Evolutionary conservation across 192 early-diverging fungal genomes (phyloP), one percentile per base, ranked within the genome.

Genomic region (Coemansia sp.): DNA sequence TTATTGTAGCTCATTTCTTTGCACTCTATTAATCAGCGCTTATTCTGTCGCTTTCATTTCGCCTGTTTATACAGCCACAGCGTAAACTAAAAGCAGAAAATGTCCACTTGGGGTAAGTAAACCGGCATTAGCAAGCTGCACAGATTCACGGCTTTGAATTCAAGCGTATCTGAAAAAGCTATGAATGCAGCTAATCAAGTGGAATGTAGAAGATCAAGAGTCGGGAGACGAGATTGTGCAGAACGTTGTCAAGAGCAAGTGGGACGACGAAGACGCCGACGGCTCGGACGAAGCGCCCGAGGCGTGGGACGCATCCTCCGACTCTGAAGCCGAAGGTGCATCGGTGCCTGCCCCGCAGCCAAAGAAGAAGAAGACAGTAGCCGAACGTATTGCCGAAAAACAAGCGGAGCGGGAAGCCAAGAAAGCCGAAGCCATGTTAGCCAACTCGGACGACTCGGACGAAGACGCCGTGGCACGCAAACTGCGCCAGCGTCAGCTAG

Each of bases 241-340:
- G 29, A 59, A 39, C 17, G 67, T 63, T 6, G 54, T 55, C 23
- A 69, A 67, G 51, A 76, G 69, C 64, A 79, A 85, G 69, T 82
- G 87, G 76, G 88, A 82, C 67, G 77, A 75, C 24, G 88, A 88
- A 52, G 88, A 91, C 60, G 87, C 89, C 38, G 87, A 87, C 65
- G 79, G 74, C 47, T 80, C 85, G 24, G 84, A 83, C 37, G 79
- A 83, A 22, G 75, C 85, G 22, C 83, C 79, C 69, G 89, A 89
- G 57, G 74, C 82, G 57, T 89, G 86, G 85, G 85, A 87, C 50
- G 85, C 85, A 6, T 85, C 84, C 21, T 85, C 86, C 15, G 81
- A 60, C 22, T 57, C 62, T 4, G 75, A 87, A 51, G 75, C 83
- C 43, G 68, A 81, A 27, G 63, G 69, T 1, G 49, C 82, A 52